phyloP scores from a whole-genome alignment of 768 basidiomycete genomes.

The Boletus speciosus region DNA sequence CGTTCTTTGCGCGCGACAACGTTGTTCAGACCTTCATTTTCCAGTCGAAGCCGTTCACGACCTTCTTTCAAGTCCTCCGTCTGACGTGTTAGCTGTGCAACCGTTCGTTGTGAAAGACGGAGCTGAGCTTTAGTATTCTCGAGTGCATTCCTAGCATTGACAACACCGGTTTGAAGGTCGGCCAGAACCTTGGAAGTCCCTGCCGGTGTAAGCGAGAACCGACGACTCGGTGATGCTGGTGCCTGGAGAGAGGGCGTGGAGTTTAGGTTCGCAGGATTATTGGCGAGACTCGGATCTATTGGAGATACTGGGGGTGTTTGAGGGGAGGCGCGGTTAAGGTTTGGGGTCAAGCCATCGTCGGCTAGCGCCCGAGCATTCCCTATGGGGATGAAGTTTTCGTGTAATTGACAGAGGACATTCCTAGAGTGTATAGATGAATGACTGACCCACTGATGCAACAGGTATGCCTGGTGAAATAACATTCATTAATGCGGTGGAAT shows the following conservation, averaged over 20 bases:
- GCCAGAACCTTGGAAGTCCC: slow-evolving; percentile 87
- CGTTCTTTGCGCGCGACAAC: slow-evolving; percentile 87
- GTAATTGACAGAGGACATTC: slow-evolving; percentile 15
- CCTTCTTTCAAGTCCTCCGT: slow-evolving; percentile 88
- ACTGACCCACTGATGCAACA: slow-evolving; percentile 73
- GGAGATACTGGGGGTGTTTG: slow-evolving; percentile 30
- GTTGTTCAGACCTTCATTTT: slow-evolving; percentile 86
- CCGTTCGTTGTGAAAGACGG: slow-evolving; percentile 74
- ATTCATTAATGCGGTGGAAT: slow-evolving; percentile 22
- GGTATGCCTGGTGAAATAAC: slow-evolving; percentile 58
- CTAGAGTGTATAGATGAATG: background rate
- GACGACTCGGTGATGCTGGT: slow-evolving; percentile 48
- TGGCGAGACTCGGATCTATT: slow-evolving; percentile 34
- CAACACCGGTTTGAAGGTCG: slow-evolving; percentile 80
- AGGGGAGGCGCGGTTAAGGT: slow-evolving; percentile 29
- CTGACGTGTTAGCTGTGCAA: slow-evolving; percentile 79
- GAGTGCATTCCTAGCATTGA: slow-evolving; percentile 72
- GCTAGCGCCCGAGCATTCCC: slow-evolving; percentile 83
- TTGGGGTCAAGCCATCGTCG: slow-evolving; percentile 56
- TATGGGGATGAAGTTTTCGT: slow-evolving; percentile 30
- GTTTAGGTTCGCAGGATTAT: slow-evolving; percentile 27
- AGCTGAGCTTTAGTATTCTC: slow-evolving; percentile 86
- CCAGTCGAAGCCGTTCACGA: slow-evolving; percentile 73
- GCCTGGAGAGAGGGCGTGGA: slow-evolving; percentile 41
- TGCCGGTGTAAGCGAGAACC: slow-evolving; percentile 63